These are phyloP conservation scores for Aurantiochytrium sp. DNA, from an alignment of 108 stramenopile genomes.

Conservation along the genomic window DNA sequence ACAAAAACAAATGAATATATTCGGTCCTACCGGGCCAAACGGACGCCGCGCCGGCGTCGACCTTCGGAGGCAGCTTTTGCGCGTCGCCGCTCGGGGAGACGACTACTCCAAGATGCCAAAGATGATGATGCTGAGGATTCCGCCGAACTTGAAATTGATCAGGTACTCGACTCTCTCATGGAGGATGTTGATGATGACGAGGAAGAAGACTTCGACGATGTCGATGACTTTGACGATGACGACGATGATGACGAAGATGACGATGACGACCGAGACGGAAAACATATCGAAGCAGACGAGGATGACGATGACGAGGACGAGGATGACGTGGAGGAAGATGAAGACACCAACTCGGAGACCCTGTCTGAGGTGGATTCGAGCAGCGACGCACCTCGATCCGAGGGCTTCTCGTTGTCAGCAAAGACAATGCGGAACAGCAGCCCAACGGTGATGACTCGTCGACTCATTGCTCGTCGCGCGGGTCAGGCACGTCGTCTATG, in stretches of 20 bases:
- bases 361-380: not conserved
- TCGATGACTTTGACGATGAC: not conserved
- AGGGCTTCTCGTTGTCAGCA: not conserved
- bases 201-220: not conserved
- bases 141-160: not conserved
- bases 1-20: constrained; percentile 7
- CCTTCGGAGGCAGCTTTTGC: not conserved
- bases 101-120: too few relatives aligned
- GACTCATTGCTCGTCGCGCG: not conserved
- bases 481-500: not conserved
- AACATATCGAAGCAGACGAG: not conserved
- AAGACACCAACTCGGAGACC: not conserved
- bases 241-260: not conserved
- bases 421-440: too few relatives aligned
- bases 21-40: not conserved
- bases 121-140: not conserved
- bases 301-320: not conserved
- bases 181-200: not conserved
- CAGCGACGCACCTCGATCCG: not conserved
- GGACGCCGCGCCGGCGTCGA: not conserved
- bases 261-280: not conserved
- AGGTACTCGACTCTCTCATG: not conserved
- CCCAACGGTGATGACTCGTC: too few relatives aligned
- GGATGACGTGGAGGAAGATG: not conserved
- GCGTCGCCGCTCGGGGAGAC: too few relatives aligned